Base-by-base conservation (phyloP, 441 rosid species). In the Pelargonium australe region DNA sequence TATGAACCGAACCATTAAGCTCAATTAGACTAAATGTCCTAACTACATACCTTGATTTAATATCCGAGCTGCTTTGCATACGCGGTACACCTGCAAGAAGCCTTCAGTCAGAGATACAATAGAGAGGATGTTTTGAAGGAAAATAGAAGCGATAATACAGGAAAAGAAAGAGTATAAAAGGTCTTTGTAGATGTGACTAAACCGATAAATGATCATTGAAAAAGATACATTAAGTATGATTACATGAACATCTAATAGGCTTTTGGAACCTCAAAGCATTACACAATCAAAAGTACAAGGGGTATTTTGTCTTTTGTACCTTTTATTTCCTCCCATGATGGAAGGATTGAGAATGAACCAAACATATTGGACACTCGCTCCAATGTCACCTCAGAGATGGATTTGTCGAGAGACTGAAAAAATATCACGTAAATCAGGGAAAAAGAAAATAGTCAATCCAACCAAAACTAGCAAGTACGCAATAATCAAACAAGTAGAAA, bases 261-360 rank as follows among this genome's bases (percentile, higher is more conserved):
- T 47, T 45, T 45, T 45, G 14, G 11, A 11, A 45, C n/a, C 53
- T 45, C 53, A 45, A 45, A 45, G 53, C 53, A 45, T 45, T 40
- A 58, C 51, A 61, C 41, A 11, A 45, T 45, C 12, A 45, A 45
- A 45, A 45, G n/a, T 14, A 45, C 37, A 31, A 31, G 37, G 37
- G 37, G 37, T 31, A 14, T 47, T 47, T 12, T 10, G 14, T n/a
- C 2, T 12, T 47, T n/a, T 47, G 14, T 47, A 47, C 55, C 55
- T 47, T n/a, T 47, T 10, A 47, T 47, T 10, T 47, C 55, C 20
- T 55, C 19, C 19, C 61, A 55, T 14, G 61, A 37, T 37, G 20
- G 61, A 55, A 14, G 61, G 61, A 55, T 55, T 55, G 61, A 55
- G 61, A 55, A 16, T 55, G 61, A 55, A 55, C 23, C 61, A 17